Percentiles rank a stretch among this genome's conserved stretches.
Evolutionary conservation across 2,329 filamentous ascomycete genomes (phyloP).

Genomic region (Ophiognomonia clavigignenti-juglandacearum): DNA sequence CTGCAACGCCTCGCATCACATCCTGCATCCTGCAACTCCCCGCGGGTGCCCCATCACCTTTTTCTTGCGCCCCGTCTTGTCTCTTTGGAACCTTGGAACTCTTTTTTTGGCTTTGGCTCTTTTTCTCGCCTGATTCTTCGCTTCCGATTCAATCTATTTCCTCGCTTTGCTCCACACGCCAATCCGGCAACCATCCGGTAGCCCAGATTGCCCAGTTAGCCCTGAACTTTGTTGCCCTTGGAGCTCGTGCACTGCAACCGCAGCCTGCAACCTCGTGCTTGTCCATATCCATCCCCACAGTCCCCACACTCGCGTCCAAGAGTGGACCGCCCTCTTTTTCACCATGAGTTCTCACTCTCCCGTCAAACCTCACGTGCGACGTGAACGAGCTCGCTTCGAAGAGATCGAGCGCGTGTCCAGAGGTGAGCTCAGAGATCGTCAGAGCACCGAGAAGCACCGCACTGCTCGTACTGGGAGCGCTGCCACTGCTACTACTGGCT

Average conservation of each 20-base stretch:
- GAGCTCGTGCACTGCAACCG: no score
- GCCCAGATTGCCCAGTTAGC: no score
- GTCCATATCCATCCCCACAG: no score
- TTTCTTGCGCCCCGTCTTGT: no score
- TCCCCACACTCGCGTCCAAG: no score
- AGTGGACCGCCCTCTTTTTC: background rate
- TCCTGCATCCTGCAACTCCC: background rate
- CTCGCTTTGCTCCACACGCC: no score
- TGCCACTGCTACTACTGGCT: no score
- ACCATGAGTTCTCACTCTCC: constrained; percentile 10
- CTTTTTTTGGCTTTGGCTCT: background rate
- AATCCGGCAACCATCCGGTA: no score
- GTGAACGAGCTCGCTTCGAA: constrained; percentile 12
- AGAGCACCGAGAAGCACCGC: constrained; percentile 2
- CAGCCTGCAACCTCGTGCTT: no score
- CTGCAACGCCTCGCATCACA: background rate
- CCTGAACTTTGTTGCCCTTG: no score
- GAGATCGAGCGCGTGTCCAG: constrained; percentile 9
- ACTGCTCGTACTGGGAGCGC: background rate
- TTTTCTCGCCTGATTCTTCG: background rate
- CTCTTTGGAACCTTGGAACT: no score
- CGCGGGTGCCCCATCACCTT: no score
- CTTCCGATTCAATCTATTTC: background rate
- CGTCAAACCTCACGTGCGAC: constrained; percentile 13
- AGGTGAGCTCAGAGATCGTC: constrained; percentile 6